Evolutionary conservation across 306 rosid species (phyloP).

Genomic region (Medicago ruthenica): DNA sequence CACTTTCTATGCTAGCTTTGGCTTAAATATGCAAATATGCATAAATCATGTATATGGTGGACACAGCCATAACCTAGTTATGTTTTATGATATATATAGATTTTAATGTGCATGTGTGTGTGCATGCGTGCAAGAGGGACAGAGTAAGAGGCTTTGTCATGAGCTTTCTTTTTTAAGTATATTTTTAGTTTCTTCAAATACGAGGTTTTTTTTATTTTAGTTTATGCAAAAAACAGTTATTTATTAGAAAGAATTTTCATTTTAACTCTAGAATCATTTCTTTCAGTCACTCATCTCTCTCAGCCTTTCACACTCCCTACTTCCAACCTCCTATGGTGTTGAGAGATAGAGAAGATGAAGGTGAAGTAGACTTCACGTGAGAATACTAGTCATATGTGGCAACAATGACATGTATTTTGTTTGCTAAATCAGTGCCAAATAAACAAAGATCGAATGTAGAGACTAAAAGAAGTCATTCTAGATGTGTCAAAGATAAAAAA

Average conservation of each 20-base stretch:
- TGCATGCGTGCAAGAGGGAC: slow-evolving; percentile 55
- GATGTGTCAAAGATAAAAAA: not conserved
- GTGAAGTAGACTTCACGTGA: not conserved
- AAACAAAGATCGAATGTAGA: not conserved
- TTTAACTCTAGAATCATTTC: not conserved
- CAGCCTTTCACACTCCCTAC: not conserved
- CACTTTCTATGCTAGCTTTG: slow-evolving; percentile 44
- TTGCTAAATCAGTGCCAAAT: not conserved
- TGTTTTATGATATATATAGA: slow-evolving; percentile 44
- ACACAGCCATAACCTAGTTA: slow-evolving; percentile 49
- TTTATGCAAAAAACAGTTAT: not conserved
- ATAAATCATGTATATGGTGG: slow-evolving; percentile 52
- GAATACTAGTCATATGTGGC: not conserved
- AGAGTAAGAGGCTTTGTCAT: slow-evolving; percentile 14
- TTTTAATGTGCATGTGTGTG: slow-evolving; percentile 60
- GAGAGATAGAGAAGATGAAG: not conserved
- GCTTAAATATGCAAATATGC: slow-evolving; percentile 58
- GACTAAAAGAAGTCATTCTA: not conserved
- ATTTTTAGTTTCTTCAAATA: not conserved
- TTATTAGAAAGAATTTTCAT: not conserved
- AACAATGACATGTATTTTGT: not conserved
- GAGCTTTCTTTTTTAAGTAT: no score
- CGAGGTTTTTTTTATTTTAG: not conserved
- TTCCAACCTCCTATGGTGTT: not conserved
- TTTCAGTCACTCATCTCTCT: not conserved